Percentiles rank a stretch among this genome's conserved stretches.
phyloP scores from a whole-genome alignment of 345 rosid genomes.

The Salix brachista region DNA sequence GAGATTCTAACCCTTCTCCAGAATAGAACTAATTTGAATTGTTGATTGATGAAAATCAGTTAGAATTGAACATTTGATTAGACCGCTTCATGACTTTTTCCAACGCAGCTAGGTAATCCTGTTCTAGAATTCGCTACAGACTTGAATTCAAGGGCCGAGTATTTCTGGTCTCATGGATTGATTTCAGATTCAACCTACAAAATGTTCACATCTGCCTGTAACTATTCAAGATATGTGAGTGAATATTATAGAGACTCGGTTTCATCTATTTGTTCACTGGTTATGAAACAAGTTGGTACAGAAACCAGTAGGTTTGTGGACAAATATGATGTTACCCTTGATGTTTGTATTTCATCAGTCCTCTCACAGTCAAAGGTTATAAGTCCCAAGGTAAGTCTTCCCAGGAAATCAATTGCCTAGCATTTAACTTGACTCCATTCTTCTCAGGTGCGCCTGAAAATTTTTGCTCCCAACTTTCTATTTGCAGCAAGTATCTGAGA shows the following conservation, averaged over 20 bases:
- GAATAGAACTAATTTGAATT: background rate
- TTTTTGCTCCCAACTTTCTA: background rate
- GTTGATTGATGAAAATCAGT: background rate
- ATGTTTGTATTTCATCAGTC: slow-evolving; percentile 79
- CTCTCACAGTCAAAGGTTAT: slow-evolving; percentile 73
- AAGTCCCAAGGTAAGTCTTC: slow-evolving; percentile 59
- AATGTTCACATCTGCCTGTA: slow-evolving; percentile 79
- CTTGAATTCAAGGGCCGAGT: slow-evolving; percentile 91
- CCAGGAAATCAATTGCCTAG: background rate
- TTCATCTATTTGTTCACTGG: slow-evolving; percentile 64
- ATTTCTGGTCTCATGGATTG: slow-evolving; percentile 96
- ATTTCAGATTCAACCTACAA: slow-evolving; percentile 85
- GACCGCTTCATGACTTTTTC: background rate
- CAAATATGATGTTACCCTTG: slow-evolving; percentile 90
- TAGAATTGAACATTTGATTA: background rate
- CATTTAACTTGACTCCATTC: background rate
- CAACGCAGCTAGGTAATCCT: slow-evolving; percentile 82
- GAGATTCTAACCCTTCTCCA: background rate
- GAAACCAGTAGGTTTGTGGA: slow-evolving; percentile 90
- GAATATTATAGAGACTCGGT: slow-evolving; percentile 78
- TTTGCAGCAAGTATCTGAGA: slow-evolving; percentile 15
- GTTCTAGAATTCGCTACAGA: slow-evolving; percentile 82
- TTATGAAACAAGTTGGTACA: slow-evolving; percentile 67
- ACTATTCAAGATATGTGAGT: slow-evolving; percentile 83
- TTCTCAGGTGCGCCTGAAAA: background rate